These are phyloP conservation scores for Coemansia sp. DNA, from an alignment of 192 early-diverging fungal genomes.

Conservation along the genomic window DNA sequence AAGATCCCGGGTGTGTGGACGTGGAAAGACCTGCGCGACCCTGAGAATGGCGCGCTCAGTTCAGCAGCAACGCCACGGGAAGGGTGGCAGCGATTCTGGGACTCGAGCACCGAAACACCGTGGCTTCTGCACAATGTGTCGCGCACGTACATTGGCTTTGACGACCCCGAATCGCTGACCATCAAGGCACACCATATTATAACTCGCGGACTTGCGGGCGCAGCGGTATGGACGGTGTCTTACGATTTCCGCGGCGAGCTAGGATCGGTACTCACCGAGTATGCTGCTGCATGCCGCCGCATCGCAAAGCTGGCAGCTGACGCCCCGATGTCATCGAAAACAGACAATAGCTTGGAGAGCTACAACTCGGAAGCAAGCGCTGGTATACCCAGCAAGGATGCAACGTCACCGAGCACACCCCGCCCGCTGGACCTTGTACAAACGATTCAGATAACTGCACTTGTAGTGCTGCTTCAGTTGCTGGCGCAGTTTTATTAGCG, in stretches of 20 bases:
- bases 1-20: constrained; percentile 49
- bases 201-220: constrained; percentile 54
- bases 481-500: too few species aligned
- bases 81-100: constrained; percentile 65
- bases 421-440: neutral
- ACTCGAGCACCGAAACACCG: constrained; percentile 59
- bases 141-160: constrained; percentile 65
- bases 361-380: neutral
- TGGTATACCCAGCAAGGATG: neutral
- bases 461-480: neutral
- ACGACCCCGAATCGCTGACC: constrained; percentile 60
- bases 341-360: neutral
- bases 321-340: neutral
- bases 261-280: constrained; percentile 30
- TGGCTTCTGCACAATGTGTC: constrained; percentile 64
- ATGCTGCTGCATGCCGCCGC: constrained; percentile 19
- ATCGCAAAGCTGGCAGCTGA: constrained; percentile 7
- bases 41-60: constrained; percentile 26
- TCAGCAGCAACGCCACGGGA: constrained; percentile 12
- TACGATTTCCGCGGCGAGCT: constrained; percentile 62
- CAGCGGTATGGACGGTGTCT: constrained; percentile 68
- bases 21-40: constrained; percentile 42
- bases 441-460: neutral
- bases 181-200: constrained; percentile 57
- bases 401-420: neutral